Evolutionary conservation across 164 flowering plant species (phyloP).

Genomic region (Tetrastigma voinierianum): DNA sequence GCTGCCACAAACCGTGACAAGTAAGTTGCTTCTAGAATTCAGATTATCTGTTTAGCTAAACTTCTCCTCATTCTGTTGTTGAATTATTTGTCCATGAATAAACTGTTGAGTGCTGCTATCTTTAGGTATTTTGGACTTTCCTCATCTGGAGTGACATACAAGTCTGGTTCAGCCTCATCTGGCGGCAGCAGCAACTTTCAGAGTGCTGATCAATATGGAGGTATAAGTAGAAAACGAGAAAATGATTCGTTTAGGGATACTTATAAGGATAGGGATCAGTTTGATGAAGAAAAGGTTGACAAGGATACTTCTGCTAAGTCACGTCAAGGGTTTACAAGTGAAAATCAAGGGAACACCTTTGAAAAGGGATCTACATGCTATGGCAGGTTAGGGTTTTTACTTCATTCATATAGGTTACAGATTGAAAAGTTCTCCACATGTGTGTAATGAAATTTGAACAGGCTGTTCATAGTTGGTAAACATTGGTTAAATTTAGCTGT

Average conservation of each 20-base stretch:
- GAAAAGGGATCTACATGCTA: conserved; percentile 38
- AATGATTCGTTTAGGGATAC: conserved; percentile 45
- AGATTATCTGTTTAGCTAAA: conserved; percentile 3
- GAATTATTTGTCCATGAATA: conserved; percentile 3
- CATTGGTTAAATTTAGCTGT: no score
- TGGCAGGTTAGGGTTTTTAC: conserved; percentile 40
- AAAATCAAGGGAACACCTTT: conserved; percentile 24
- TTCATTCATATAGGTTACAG: not conserved
- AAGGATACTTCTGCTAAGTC: conserved; percentile 44
- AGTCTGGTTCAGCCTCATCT: conserved; percentile 65
- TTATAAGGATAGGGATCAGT: conserved; percentile 40
- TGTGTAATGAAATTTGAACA: no score
- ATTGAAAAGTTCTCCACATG: no score
- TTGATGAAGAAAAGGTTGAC: conserved; percentile 45
- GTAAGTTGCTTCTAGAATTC: conserved; percentile 41
- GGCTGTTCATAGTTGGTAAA: no score
- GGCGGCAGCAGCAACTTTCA: conserved; percentile 54
- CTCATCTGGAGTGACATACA: conserved; percentile 72
- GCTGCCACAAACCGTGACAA: conserved; percentile 93
- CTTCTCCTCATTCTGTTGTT: conserved; percentile 1
- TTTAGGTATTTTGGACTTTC: conserved; percentile 92
- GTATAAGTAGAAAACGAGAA: conserved; percentile 38
- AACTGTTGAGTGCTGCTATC: conserved; percentile 9
- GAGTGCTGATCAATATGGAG: conserved; percentile 56
- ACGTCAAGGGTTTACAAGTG: conserved; percentile 28